Evolutionary conservation across 306 rosid genomes (phyloP), one percentile per base, ranked within the genome.

Genomic region (Macrotyloma uniflorum): DNA sequence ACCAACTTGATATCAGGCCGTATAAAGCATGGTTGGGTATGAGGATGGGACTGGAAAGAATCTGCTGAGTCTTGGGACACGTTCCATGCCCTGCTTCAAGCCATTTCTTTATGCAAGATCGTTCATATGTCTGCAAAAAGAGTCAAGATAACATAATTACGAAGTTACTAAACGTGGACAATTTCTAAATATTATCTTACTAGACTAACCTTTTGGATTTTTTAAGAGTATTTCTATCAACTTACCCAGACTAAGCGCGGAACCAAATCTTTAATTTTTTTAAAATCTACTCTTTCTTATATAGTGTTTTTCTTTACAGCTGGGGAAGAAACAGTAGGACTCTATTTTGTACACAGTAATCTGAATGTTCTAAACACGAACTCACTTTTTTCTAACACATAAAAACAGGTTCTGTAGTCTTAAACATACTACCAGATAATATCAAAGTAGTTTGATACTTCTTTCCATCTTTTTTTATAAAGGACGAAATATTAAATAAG

Each of bases 41-140:
- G 36, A 90, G 94, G 75, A 73, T 64, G 19, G 88, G 55, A 85
- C 82, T 86, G 18, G 88, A 86, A 72, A 94, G 93, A 71, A 78
- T 67, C 83, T 90, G 94, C 49, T 70, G 96, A 46, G 98, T 94
- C 86, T 85, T 94, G 8, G 98, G 97, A 81, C 98, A 94, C 6
- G 96, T 94, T 47, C 74, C 85, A 68, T 91, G 97, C 75, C 98
- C 97, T 30, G 93, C 89, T 79, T 85, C 90, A 59, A 94, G 83
- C 98, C 98, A 94, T 84, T 90, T 94, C 81, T 86, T 89, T 24
- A 94, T 94, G 85, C 93, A 90, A 75, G 89, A 83, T 50, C 96
- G 94, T 57, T 94, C 98, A 76, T 94, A 94, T 33, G 98, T 94
- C 98, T 94, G 76, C 88, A 79, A 38, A 76, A 58, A 42, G 64